Evolutionary conservation across 1,284 basidiomycete genomes (phyloP), one percentile per base, ranked within the genome.

Genomic region (Boletus semigastroideus): DNA sequence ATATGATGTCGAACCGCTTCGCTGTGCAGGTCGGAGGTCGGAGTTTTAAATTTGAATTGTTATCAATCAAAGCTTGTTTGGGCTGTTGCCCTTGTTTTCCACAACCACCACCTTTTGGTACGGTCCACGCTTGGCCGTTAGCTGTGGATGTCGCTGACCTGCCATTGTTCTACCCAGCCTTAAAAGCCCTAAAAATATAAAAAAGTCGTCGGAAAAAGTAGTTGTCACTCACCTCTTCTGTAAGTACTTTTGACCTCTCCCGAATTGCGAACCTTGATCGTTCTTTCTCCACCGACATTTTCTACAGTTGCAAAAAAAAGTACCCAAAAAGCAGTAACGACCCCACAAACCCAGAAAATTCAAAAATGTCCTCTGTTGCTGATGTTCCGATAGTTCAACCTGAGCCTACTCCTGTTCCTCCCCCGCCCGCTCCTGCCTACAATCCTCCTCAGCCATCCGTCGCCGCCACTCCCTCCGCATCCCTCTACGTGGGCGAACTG

Each of bases 401-500:
- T 56, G 59, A 67, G 62, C 63, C 76, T 57, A 64, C 76, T 61
- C 67, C 77, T 48, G 57, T 58, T 46, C 70, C 77, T 48, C 79
- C 84, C 37, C 76, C 80, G 45, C 72, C 81, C 42, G 60, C 66
- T 37, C 62, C 72, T 14, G 52, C 67, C 36, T 83, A 83, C 73
- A 82, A 80, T 67, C 76, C 79, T 57, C 72, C 79, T 43, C 78
- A 82, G 57, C 69, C 71, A 45, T 74, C 81, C 13, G 76, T 78
- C 51, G 75, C 83, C 54, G 77, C 87, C 53, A 79, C 87, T 53
- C 87, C 90, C 41, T 92, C 90, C 53, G 92, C 95, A 36, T 97
- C 94, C 56, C 91, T 99, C 67, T 99, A 99, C 76, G 97, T 99
- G 59, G 97, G 97, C 60, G 97, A 99, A 80, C 90, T 99, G 64